Base-by-base conservation (phyloP, 805 yeast species). In the Lachancea quebecensis region DNA sequence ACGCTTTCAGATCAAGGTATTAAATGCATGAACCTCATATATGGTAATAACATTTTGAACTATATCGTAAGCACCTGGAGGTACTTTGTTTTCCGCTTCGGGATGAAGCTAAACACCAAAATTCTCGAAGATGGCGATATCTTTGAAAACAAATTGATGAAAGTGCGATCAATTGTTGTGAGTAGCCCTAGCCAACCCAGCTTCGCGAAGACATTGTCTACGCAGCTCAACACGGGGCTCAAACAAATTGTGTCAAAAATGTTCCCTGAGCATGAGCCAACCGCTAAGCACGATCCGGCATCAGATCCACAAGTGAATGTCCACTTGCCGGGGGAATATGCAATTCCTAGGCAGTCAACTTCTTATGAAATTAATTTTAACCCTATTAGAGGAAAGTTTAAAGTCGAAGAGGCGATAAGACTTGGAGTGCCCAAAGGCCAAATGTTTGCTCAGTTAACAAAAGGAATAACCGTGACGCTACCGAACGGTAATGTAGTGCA, bases 61-160 rank as follows among this genome's bases (percentile, higher is more conserved):
- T 82, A 78, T 58, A 70, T 85, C 38, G 75, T 86, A 2, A 75
- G 90, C 1, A 78, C 91, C 0, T 88, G 96, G 95, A 73, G 95
- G 51, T 79, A 79, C 52, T 90, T 91, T 66, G 87, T 89, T 11
- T 87, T 86, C 60, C 75, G 96, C 50, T 77, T 81, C 54, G 89
- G 88, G 1, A 73, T 84, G 40, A 71, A 74, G 31, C 59, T 85
- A 44, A 64, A 64, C 3, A 56, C 70, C 2, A 54, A 49, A 14
- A 50, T 60, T 2, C 33, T 65, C 30, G 44, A 45, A 11, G 46
- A 63, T 41, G 53, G 52, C 5, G 49, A 51, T 14, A 38, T 50
- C 0, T 65, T 52, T 35, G 50, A 55, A n/a, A 71, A 68, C 48
- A 57, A 71, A 14, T 64, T 67, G 35, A 50, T 75, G 43, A 57